Conservation (phyloP, 208 protist genomes). For the Wallacemonas sp. region DNA sequence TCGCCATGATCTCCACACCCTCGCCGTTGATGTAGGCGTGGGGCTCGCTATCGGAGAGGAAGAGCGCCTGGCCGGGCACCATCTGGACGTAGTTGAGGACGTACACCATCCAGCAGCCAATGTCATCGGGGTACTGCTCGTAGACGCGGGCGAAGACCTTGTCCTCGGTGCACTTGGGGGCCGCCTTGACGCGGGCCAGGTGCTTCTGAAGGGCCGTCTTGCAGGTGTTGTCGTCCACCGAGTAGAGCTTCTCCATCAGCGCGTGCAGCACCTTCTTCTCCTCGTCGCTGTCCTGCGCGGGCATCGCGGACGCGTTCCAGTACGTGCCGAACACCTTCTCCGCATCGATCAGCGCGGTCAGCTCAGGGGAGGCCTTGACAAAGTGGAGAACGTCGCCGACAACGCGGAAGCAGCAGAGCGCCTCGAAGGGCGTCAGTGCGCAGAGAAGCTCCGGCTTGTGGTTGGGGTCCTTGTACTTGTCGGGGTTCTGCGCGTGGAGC, state of each 20-base stretch:
- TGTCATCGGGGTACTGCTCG: conserved; percentile 95
- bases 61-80: conserved; percentile 94
- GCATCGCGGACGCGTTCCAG: conserved; percentile 9
- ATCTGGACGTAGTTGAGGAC: conserved; percentile 97
- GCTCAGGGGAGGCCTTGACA: conserved; percentile 50
- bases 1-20: conserved; percentile 97
- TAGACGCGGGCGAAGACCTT: conserved; percentile 81
- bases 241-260: conserved; percentile 76
- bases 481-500: conserved; percentile 86
- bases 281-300: conserved; percentile 30
- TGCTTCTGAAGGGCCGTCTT: conserved; percentile 56
- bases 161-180: conserved; percentile 60
- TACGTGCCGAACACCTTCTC: conserved; percentile 28
- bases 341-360: conserved; percentile 46
- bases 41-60: conserved; percentile 96
- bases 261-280: conserved; percentile 58
- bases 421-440: conserved; percentile 94
- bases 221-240: conserved; percentile 33
- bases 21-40: conserved; percentile 98
- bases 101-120: conserved; percentile 98
- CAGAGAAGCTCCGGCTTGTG: conserved; percentile 98
- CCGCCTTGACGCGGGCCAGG: conserved; percentile 39
- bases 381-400: conserved; percentile 84
- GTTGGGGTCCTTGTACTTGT: conserved; percentile 98
- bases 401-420: conserved; percentile 96